Base-by-base conservation (phyloP, 805 yeast species). In the Candida awuae region DNA sequence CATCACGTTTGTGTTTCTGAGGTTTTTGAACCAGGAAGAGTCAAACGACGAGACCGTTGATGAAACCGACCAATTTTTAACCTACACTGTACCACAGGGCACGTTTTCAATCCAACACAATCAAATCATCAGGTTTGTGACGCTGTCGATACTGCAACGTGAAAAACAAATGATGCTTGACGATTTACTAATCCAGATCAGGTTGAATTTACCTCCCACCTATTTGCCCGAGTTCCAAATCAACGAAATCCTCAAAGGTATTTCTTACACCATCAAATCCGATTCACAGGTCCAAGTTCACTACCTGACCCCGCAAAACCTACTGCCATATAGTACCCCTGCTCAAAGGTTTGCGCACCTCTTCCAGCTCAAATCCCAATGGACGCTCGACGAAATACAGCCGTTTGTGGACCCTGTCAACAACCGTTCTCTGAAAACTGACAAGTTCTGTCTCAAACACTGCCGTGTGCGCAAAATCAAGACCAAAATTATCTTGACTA, bases 381-480 rank as follows among this genome's bases (percentile, higher is more conserved):
- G 92, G 92, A 68, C 62, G 0, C 41, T 80, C n/a, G 63, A 63
- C 0, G 87, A 81, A 20, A 64, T 83, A 3, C 64, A 58, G 31
- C 88, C 92, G 8, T 80, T 74, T 49, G 58, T 86, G 10, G 70
- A 67, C 14, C 81, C 77, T 29, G 55, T 82, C 23, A 76, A 80
- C 52, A 3, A 12, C 1, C 20, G 37, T 12, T 12, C 23, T 8
- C 5, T 72, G 23, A 79, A 74, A 55, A 58, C 69, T 14, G 86
- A 80, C 22, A 69, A 63, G 35, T 76, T 78, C 46, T 61, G 78
- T 23, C 64, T 78, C 70, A 81, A 80, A 53, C 77, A 61, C 53
- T 84, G 86, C 1, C 66, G 71, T 35, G 71, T 74, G 47, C 67
- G 65, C 47, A 67, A 65, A 33, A 16, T 10, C 10, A 35, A 31